A percentile compares a stretch with the other conserved stretches of the same genome.
Evolutionary conservation across 1,284 basidiomycete species (phyloP).

Genomic region (Spongispora temasekensis): DNA sequence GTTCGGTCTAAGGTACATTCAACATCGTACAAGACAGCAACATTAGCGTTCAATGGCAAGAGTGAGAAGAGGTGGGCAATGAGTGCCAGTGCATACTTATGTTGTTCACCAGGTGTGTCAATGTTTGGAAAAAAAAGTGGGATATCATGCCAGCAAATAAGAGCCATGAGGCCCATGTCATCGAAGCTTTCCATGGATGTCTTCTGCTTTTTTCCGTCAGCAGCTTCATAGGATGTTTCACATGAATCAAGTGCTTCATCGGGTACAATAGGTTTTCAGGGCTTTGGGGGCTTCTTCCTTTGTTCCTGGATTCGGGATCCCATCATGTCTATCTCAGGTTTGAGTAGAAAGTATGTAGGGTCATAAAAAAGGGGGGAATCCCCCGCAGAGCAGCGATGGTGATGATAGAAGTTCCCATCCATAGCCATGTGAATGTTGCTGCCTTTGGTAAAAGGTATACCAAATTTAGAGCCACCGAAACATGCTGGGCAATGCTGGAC

Average conservation of each 20-base stretch:
- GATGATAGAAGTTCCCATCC: conserved; percentile 6
- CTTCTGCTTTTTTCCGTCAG: conserved; percentile 4
- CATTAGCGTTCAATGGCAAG: background rate
- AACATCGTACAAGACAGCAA: conserved; percentile 2
- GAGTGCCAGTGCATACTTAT: conserved; percentile 2
- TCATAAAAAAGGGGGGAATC: background rate
- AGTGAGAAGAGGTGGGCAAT: conserved; percentile 1
- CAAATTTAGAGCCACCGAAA: background rate
- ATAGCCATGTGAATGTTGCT: conserved; percentile 2
- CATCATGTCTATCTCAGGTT: conserved; percentile 4
- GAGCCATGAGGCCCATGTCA: conserved; percentile 1
- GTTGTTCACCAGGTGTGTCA: conserved; percentile 4
- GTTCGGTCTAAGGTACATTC: conserved; percentile 2
- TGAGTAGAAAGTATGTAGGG: conserved; percentile 3
- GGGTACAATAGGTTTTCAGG: background rate
- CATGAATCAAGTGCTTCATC: conserved; percentile 4
- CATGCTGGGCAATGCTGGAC: conserved; percentile 6
- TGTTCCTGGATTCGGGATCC: background rate
- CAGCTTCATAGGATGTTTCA: conserved; percentile 3
- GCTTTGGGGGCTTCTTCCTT: background rate
- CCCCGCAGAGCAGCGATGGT: background rate
- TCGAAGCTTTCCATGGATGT: conserved; percentile 1
- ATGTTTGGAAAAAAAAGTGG: conserved; percentile 3
- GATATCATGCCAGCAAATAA: conserved; percentile 5
- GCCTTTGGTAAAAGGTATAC: background rate